Evolutionary conservation across 2,329 filamentous ascomycete genomes (phyloP), one percentile per base, ranked within the genome.

Genomic region (Aplosporella prunicola): DNA sequence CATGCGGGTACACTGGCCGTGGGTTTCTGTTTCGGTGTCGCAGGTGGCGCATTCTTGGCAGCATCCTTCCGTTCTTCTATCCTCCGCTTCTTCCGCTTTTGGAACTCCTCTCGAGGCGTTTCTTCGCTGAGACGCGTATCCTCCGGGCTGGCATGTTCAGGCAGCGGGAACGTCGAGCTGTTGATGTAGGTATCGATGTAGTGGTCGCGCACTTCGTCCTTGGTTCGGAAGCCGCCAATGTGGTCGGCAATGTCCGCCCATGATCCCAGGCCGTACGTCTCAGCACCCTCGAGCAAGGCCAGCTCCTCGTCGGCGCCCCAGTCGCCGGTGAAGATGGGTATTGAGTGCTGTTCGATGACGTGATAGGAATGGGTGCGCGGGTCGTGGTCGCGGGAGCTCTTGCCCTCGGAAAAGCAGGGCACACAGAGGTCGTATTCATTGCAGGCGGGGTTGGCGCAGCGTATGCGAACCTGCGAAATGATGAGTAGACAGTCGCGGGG

Each of bases 211-310:
- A 96, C 91, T 62, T 98, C 91, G 49, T 96, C 89, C 57, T 94
- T 96, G 47, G 81, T 80, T 40, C 91, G 78, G 55, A 88, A 96
- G 9, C 91, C 91, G 35, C 91, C 91, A 51, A 98, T 96, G 58
- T 98, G 91, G 59, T 98, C 89, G 24, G 91, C 88, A 45, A 98
- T 93, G 53, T 98, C 91, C 25, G 88, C 86, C 89, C 91, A 98
- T 15, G 89, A 96, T 3, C 91, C 91, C 33, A 98, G 68, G 0
- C 91, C 91, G 56, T 98, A 98, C 41, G 86, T 93, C 61, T 98
- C 91, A 9, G 86, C 87, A 15, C 91, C 91, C 63, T 98, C 91
- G 1, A 98, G 64, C 36, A 98, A 66, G 5, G 96, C 66, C n/a
- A 96, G 64, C 60, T 98, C 91, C 58, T 98, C 91, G 56, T 98